Base-by-base conservation (phyloP, 352 stramenopile species). In the Phytophthora macrochlamydospora region DNA sequence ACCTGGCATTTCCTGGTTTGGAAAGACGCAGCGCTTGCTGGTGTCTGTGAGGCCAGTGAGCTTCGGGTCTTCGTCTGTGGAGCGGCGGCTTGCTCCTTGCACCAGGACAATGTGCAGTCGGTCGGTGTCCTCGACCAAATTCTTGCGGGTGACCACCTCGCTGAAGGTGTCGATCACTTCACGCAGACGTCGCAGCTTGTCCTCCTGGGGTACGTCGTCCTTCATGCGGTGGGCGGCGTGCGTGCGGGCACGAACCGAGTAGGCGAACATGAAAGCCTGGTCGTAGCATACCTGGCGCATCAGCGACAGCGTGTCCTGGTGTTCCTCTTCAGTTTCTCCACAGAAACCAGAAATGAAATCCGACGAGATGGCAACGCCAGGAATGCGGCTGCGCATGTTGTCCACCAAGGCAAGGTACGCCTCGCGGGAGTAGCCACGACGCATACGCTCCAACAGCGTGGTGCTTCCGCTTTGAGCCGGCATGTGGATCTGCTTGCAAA, bases 281-380 rank as follows among this genome's bases (percentile, higher is more conserved):
- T 99, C 97, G 73, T 98, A 99, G 61, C 85, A 79, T 12, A 93
- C 87, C 14, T 78, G 72, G 13, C 77, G 83, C 83, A 96, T 91
- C 33, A 95, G 73, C 49, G 87, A 87, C 14, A 95, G 76, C 9
- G 97, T 99, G 63, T 99, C 90, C 6, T 56, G 33, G 80, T 99
- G 98, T 59, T 99, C 98, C 30, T 92, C 81, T 46, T 99, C 96
- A 0, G 97, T 99, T 81, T 99, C 98, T 32, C 94, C 96, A 76
- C 98, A 99, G 76, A 99, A 99, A 40, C 98, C 98, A 29, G 95
- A 74, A 70, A 99, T 99, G 55, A 99, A 98, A 81, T 99, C 97
- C 13, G 92, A 98, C 6, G 89, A 97, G 46, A 98, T 84, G 42
- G 87, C 82, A 6, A 95, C 85, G 40, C 89, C 87, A n/a, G 89